These are phyloP conservation scores for Hyaloscypha finlandica DNA, from an alignment of 495 filamentous ascomycete genomes.

Conservation along the genomic window DNA sequence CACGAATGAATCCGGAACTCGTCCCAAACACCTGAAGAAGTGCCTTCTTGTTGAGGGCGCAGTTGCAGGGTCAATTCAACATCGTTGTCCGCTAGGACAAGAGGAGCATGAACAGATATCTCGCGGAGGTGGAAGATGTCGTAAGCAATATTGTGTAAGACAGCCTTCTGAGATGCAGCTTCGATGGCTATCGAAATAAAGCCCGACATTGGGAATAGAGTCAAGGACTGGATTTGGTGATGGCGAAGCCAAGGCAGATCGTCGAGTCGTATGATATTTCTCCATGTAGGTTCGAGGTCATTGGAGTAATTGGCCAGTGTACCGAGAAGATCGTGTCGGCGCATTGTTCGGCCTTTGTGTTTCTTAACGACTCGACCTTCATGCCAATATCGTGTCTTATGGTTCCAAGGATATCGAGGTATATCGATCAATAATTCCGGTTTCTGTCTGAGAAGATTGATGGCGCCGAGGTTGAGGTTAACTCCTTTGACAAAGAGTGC, in stretches of 20 bases:
- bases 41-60: conserved; percentile 23
- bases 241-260: conserved; percentile 35
- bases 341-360: conserved; percentile 36
- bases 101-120: conserved; percentile 33
- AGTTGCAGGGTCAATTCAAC: conserved; percentile 25
- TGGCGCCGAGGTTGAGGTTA: conserved; percentile 43
- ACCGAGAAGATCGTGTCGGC: conserved; percentile 51
- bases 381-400: conserved; percentile 40
- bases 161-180: conserved; percentile 41
- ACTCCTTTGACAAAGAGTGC: conserved; percentile 44
- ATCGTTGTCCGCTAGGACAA: conserved; percentile 34
- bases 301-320: conserved; percentile 33
- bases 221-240: conserved; percentile 32
- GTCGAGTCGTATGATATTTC: conserved; percentile 38
- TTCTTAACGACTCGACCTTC: conserved; percentile 40
- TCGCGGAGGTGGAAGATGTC: conserved; percentile 30
- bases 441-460: conserved; percentile 40
- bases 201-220: conserved; percentile 40
- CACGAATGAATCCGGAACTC: conserved; percentile 29
- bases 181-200: conserved; percentile 49
- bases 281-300: conserved; percentile 40
- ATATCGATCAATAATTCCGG: conserved; percentile 42
- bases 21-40: conserved; percentile 26
- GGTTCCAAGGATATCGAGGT: conserved; percentile 44
- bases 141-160: conserved; percentile 21